Base-by-base conservation (phyloP, 768 basidiomycete genomes). In the Mycena venus region DNA sequence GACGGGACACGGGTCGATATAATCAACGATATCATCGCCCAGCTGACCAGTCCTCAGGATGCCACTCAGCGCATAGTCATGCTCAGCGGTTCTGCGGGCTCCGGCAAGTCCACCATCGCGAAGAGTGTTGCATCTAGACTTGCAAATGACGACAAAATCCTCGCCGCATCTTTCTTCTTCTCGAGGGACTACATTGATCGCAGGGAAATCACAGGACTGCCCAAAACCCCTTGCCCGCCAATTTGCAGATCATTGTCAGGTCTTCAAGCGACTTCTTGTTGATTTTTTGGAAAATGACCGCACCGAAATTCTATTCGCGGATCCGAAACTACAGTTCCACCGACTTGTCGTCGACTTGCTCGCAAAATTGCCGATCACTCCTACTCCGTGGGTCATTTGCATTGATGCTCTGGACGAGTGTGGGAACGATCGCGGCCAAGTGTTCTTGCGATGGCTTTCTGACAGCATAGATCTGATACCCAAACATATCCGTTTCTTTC, bases 91-190 rank as follows among this genome's bases (percentile, higher is more conserved):
- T n/a, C n/a, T n/a, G n/a, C n/a, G n/a, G n/a, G n/a, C n/a, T n/a
- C n/a, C n/a, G n/a, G n/a, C n/a, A n/a, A n/a, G n/a, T n/a, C n/a
- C n/a, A n/a, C 60, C 10, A 42, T 62, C 14, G 61, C 61, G 6
- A 62, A 44, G 61, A 62, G n/a, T 10, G 21, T 62, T 8, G 38
- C 61, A 25, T 17, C 61, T 8, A 2, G 4, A 10, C 42, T 62
- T 1, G 61, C 61, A 21, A 42, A n/a, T n/a, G n/a, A n/a, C 40
- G 11, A 62, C 4, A 2, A 21, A 27, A 31, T 31, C 31, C 61
- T 62, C 15, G 61, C 61, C 7, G 61, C 61, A 14, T 62, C 61
- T 21, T 62, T 62, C 27, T 62, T 62, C 61, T 62, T 62, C 27
- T 62, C 61, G 4, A 11, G 61, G 17, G 27, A 62, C 42, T 62